Conservation (phyloP, 306 rosid genomes). For the Malus sylvestris region DNA sequence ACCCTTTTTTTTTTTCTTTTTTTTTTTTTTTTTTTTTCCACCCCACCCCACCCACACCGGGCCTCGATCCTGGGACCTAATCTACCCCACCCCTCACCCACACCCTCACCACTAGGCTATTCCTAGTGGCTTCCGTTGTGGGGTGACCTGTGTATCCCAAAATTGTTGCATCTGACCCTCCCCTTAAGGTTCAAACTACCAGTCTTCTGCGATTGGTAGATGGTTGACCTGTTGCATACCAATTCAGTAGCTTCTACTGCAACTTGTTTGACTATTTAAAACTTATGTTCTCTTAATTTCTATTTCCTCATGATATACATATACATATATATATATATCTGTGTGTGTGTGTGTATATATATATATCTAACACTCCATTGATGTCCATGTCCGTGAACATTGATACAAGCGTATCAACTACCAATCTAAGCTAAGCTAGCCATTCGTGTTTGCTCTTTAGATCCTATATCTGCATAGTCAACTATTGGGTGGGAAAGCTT, state of each 20-base stretch:
- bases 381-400: not conserved
- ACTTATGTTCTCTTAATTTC: not conserved
- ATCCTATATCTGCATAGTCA: no score
- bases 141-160: not conserved
- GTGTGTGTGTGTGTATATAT: not conserved
- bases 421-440: not conserved
- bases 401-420: not conserved
- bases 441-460: no score
- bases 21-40: no score
- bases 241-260: not conserved
- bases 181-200: slow-evolving; percentile 20
- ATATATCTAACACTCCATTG: not conserved
- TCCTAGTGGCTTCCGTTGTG: no score
- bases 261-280: not conserved
- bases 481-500: not conserved
- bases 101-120: no score
- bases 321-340: not conserved
- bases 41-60: no score
- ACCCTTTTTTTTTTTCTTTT: no score
- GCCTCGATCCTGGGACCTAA: no score
- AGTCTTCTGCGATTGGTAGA: slow-evolving; percentile 37
- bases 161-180: not conserved
- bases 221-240: slow-evolving; percentile 7
- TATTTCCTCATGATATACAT: not conserved
- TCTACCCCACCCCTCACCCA: no score